These are phyloP conservation scores for Poa annua DNA, from an alignment of 176 grass and related monocot species.

Conservation along the genomic window DNA sequence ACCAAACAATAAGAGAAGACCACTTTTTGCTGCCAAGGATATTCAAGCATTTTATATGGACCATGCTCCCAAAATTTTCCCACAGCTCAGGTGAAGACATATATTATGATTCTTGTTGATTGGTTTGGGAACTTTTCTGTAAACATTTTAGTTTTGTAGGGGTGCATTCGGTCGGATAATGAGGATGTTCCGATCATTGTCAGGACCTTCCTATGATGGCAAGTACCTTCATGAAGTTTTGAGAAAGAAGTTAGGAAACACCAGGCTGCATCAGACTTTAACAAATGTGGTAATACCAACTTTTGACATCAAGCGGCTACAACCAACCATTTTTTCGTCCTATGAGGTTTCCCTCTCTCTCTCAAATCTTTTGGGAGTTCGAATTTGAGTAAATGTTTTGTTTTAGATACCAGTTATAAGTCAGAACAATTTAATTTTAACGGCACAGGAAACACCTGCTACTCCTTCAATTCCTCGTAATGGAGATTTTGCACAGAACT, in stretches of 20 bases:
- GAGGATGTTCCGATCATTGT: slow-evolving; percentile 59
- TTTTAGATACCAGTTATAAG: slow-evolving; percentile 9
- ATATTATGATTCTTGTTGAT: slow-evolving; percentile 27
- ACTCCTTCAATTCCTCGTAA: slow-evolving; percentile 1
- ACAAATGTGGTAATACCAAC: slow-evolving; percentile 83
- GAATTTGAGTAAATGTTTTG: slow-evolving; percentile 22
- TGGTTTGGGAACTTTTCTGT: slow-evolving; percentile 12
- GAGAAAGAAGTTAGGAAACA: slow-evolving; percentile 65
- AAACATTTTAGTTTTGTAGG: slow-evolving; percentile 48
- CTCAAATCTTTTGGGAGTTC: neutral
- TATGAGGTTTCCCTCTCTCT: slow-evolving; percentile 54
- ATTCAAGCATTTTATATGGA: slow-evolving; percentile 74
- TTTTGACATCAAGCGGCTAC: slow-evolving; percentile 86
- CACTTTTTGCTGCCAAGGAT: slow-evolving; percentile 85
- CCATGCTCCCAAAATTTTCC: slow-evolving; percentile 74
- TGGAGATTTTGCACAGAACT: slow-evolving; percentile 24
- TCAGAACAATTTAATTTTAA: neutral
- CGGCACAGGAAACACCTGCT: neutral
- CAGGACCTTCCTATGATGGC: slow-evolving; percentile 79
- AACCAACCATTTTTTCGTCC: slow-evolving; percentile 80
- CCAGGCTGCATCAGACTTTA: slow-evolving; percentile 70
- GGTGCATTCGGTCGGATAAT: slow-evolving; percentile 56
- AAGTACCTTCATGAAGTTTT: slow-evolving; percentile 82
- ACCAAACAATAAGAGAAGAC: slow-evolving; percentile 59
- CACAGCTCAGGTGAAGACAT: slow-evolving; percentile 59